These are phyloP conservation scores for Aciculosporium take DNA, from an alignment of 2,329 filamentous ascomycete genomes.

Conservation along the genomic window DNA sequence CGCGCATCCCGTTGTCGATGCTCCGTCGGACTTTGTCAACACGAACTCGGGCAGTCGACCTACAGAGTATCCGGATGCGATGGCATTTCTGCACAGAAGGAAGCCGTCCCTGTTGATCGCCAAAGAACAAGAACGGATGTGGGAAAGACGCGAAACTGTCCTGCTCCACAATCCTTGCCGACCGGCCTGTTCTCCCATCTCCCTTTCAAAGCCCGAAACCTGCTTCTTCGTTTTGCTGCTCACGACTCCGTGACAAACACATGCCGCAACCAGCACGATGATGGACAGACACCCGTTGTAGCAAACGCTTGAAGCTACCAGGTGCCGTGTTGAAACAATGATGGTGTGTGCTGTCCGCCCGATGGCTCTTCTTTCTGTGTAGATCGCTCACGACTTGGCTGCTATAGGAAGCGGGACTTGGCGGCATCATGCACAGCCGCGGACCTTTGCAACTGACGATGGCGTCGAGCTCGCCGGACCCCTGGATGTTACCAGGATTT, in stretches of 20 bases:
- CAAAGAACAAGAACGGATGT: too few species aligned
- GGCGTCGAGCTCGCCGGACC: neutral
- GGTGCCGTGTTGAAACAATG: neutral
- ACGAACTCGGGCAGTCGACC: too few species aligned
- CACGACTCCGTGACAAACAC: neutral
- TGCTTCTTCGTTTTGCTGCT: neutral
- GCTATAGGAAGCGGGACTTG: neutral
- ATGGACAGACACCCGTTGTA: too few species aligned
- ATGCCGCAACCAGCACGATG: neutral
- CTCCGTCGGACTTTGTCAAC: too few species aligned
- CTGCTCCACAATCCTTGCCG: neutral
- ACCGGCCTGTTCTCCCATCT: neutral
- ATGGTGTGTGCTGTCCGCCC: neutral
- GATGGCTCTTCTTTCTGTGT: neutral
- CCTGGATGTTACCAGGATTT: neutral
- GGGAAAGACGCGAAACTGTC: too few species aligned
- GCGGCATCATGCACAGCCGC: neutral
- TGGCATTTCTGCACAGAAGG: too few species aligned
- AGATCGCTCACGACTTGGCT: neutral
- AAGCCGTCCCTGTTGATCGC: too few species aligned
- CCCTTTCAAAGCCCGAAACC: neutral
- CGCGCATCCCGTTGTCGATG: too few species aligned
- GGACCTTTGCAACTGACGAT: neutral
- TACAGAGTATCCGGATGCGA: too few species aligned
- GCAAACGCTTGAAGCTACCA: too few species aligned